phyloP scores from a whole-genome alignment of 176 grass and related monocot species.

The Puccinellia tenuiflora region DNA sequence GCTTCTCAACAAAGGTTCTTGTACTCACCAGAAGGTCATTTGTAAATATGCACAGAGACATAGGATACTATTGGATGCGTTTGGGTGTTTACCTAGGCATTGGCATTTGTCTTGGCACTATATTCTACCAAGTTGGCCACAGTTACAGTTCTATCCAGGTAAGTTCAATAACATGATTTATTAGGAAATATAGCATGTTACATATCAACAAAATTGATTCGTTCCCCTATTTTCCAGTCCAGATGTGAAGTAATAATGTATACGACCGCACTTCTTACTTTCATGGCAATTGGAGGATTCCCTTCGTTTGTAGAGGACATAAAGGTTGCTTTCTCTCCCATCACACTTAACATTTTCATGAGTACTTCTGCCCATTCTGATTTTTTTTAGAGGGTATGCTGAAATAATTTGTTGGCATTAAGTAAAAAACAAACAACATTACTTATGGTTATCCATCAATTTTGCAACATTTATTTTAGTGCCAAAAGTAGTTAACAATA shows the following conservation, averaged over 20 bases:
- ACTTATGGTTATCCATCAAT: neutral
- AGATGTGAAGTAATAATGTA: constrained; percentile 50
- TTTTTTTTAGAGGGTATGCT: neutral
- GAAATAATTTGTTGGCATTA: neutral
- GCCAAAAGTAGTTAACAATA: neutral
- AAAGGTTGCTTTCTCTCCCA: neutral
- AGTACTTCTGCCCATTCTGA: neutral
- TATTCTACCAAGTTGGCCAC: constrained; percentile 43
- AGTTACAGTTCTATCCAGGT: constrained; percentile 49
- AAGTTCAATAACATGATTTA: neutral
- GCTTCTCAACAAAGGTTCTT: constrained; percentile 29
- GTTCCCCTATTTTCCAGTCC: constrained; percentile 19
- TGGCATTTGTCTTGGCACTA: constrained; percentile 46
- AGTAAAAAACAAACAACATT: neutral
- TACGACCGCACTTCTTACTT: constrained; percentile 26
- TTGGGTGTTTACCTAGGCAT: constrained; percentile 33
- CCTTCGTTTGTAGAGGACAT: constrained; percentile 43
- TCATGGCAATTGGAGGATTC: constrained; percentile 52
- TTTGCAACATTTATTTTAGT: neutral
- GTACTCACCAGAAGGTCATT: constrained; percentile 52
- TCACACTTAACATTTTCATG: neutral
- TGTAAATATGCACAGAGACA: constrained; percentile 49
- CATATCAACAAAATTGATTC: neutral
- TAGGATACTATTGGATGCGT: constrained; percentile 60
- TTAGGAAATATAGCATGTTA: neutral